A percentile compares a stretch with the other conserved stretches of the same genome.
Evolutionary conservation across 1,284 basidiomycete species (phyloP).

Genomic region (Vanrija humicola): DNA sequence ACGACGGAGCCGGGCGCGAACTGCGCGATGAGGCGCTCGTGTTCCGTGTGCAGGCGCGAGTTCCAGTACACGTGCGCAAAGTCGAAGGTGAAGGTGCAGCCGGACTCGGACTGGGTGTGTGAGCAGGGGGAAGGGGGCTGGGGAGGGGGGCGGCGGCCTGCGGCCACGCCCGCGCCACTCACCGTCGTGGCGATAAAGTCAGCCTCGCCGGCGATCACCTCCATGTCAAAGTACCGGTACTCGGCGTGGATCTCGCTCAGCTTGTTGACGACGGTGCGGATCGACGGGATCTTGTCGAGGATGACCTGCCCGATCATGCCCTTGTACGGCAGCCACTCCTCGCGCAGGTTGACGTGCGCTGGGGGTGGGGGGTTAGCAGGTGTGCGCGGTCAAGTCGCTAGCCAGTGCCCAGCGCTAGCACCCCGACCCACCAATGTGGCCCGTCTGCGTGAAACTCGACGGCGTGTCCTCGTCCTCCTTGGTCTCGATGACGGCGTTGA

Average conservation of each 20-base stretch:
- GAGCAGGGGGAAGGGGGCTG: background rate
- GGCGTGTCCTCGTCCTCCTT: slow-evolving; percentile 73
- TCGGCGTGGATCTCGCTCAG: slow-evolving; percentile 78
- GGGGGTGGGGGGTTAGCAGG: background rate
- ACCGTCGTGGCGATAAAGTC: slow-evolving; percentile 83
- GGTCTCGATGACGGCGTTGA: slow-evolving; percentile 72
- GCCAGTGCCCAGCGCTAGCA: too few relatives aligned
- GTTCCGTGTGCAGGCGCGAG: slow-evolving; percentile 86
- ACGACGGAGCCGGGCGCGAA: slow-evolving; percentile 68
- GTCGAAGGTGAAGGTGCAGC: slow-evolving; percentile 87
- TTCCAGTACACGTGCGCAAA: slow-evolving; percentile 98
- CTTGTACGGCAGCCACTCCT: slow-evolving; percentile 88
- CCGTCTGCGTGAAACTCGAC: slow-evolving; percentile 79
- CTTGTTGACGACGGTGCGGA: slow-evolving; percentile 95
- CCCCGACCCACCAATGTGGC: slow-evolving; percentile 72
- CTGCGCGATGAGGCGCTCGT: slow-evolving; percentile 72
- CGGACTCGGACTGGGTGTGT: slow-evolving; percentile 63
- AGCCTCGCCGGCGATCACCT: slow-evolving; percentile 84
- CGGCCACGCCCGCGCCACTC: slow-evolving; percentile 21
- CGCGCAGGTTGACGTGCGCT: slow-evolving; percentile 82
- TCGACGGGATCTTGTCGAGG: slow-evolving; percentile 75
- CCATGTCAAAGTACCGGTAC: slow-evolving; percentile 96
- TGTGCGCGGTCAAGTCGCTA: too few relatives aligned
- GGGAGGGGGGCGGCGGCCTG: background rate
- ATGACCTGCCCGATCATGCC: slow-evolving; percentile 86